Percentiles rank a stretch among this genome's conserved stretches.
phyloP scores from a whole-genome alignment of 352 stramenopile species.

The Phytophthora pini region DNA sequence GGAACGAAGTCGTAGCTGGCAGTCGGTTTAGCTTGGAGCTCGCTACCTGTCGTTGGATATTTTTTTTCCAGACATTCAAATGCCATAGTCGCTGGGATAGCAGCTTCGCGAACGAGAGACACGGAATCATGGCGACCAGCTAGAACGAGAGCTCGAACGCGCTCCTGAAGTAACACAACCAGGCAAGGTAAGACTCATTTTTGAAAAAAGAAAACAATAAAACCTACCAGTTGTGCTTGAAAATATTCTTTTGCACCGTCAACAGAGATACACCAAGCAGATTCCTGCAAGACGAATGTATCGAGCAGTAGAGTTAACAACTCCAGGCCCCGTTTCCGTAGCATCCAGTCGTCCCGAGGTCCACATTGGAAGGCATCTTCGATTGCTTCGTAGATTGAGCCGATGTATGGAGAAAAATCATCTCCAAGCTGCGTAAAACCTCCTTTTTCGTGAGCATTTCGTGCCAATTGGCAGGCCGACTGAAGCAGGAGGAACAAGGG shows the following conservation, averaged over 20 bases:
- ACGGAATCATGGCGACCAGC: slow-evolving; percentile 58
- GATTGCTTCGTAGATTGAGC: slow-evolving; percentile 60
- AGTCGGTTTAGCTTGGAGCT: neutral
- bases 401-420: slow-evolving; percentile 44
- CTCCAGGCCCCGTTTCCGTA: slow-evolving; percentile 61
- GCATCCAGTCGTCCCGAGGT: slow-evolving; percentile 58
- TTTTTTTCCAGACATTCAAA: slow-evolving; percentile 53
- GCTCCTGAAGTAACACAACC: slow-evolving; percentile 33
- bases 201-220: neutral
- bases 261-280: slow-evolving; percentile 18
- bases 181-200: slow-evolving; percentile 1
- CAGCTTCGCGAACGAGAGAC: slow-evolving; percentile 60
- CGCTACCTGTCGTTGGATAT: slow-evolving; percentile 21
- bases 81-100: slow-evolving; percentile 39
- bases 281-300: slow-evolving; percentile 43
- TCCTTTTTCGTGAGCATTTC: slow-evolving; percentile 34
- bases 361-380: slow-evolving; percentile 63
- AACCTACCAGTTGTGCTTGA: slow-evolving; percentile 39
- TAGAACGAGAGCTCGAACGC: slow-evolving; percentile 47
- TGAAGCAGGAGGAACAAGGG: slow-evolving; percentile 56
- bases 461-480: slow-evolving; percentile 41
- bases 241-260: slow-evolving; percentile 34
- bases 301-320: slow-evolving; percentile 58
- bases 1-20: slow-evolving; percentile 28
- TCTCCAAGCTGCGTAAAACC: slow-evolving; percentile 33